These are phyloP conservation scores for Entelexis sorbosivorans DNA, from an alignment of 1,139 yeast species.

Conservation along the genomic window DNA sequence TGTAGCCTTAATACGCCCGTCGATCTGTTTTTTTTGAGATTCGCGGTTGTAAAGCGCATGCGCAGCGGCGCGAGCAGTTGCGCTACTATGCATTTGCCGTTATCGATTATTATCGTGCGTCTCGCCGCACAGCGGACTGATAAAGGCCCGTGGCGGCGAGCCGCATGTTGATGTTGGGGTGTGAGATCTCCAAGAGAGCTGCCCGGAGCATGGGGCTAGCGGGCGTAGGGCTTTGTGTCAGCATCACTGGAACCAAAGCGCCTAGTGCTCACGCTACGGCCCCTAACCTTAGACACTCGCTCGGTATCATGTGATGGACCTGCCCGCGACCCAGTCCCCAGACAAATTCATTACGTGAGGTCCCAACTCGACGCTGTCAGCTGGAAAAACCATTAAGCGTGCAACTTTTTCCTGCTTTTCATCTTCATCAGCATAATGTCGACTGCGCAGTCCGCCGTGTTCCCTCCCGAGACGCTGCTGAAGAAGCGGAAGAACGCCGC, in stretches of 20 bases:
- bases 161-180: too few relatives aligned
- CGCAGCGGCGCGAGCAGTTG: too few relatives aligned
- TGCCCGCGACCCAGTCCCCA: neutral
- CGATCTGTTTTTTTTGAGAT: too few relatives aligned
- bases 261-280: neutral
- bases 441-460: conserved; percentile 23
- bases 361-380: conserved; percentile 12
- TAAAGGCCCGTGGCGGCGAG: too few relatives aligned
- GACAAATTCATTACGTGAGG: conserved; percentile 5
- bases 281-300: neutral
- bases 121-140: too few relatives aligned
- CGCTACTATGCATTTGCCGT: too few relatives aligned
- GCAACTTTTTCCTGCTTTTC: conserved; percentile 15
- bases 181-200: too few relatives aligned
- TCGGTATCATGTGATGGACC: neutral
- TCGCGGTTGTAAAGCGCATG: too few relatives aligned
- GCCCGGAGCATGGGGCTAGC: neutral
- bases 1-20: too few relatives aligned
- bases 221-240: conserved; percentile 9
- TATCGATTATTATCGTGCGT: too few relatives aligned
- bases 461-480: conserved; percentile 85
- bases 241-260: neutral
- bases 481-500: conserved; percentile 75
- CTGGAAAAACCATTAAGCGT: conserved; percentile 8
- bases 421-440: conserved; percentile 19